Conservation (phyloP, 1,284 basidiomycete species). For the Cryptococcus sp. region DNA sequence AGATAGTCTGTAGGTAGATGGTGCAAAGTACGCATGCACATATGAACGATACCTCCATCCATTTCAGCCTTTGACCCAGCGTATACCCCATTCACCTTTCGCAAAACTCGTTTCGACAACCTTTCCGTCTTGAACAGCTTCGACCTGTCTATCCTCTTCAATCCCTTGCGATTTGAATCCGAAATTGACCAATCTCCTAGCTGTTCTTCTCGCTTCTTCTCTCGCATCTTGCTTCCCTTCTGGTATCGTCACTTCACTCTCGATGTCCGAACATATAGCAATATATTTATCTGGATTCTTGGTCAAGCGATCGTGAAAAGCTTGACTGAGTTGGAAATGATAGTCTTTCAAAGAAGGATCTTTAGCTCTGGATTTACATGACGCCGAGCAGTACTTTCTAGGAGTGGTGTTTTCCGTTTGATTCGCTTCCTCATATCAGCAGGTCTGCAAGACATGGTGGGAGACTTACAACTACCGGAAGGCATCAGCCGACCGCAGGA, state of each 20-base stretch:
- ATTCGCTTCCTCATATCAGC: background rate
- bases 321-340: slow-evolving; percentile 3
- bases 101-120: slow-evolving; percentile 23
- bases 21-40: background rate
- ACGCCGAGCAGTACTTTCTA: slow-evolving; percentile 21
- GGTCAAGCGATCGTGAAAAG: slow-evolving; percentile 6
- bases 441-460: background rate
- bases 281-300: background rate
- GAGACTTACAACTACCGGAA: background rate
- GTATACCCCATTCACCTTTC: slow-evolving; percentile 25
- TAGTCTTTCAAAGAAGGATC: slow-evolving; percentile 1
- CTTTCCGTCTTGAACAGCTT: slow-evolving; percentile 19
- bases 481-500: background rate
- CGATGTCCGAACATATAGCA: slow-evolving; percentile 10
- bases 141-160: slow-evolving; percentile 13
- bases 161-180: slow-evolving; percentile 21
- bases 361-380: slow-evolving; percentile 14
- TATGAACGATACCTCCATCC: too few species aligned
- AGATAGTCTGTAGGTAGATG: background rate
- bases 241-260: background rate
- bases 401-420: slow-evolving; percentile 8
- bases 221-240: slow-evolving; percentile 6
- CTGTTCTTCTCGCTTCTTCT: slow-evolving; percentile 21
- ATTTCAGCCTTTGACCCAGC: slow-evolving; percentile 6
- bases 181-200: slow-evolving; percentile 16